Base-by-base conservation (phyloP, 805 yeast genomes). In the Spathaspora boniae region DNA sequence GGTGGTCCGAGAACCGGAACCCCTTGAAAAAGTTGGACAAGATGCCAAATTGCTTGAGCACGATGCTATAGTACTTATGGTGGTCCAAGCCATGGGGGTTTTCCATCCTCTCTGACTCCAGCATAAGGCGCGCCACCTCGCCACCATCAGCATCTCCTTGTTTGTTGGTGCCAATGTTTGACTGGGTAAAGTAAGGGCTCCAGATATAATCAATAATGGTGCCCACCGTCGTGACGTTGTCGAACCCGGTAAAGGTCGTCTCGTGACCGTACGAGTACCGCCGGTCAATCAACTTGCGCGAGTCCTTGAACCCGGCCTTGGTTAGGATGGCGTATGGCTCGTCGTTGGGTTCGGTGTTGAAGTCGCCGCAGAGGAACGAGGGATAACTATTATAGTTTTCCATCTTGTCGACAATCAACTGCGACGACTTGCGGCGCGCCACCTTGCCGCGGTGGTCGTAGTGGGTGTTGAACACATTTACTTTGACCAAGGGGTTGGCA, bases 191-290 rank as follows among this genome's bases (percentile, higher is more conserved):
- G 32, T 42, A 43, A 5, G 68, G 64, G 2, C 65, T 55, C 73
- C 74, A 72, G 20, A 72, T 61, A 39, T 68, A 70, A 44, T 72
- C 77, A 31, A 72, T 72, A 21, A 60, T 60, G 14, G 52, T 39
- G 16, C 34, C 36, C 23, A 42, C 51, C 41, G 55, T 63, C 30
- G 51, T 26, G 9, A 42, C 49, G 12, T 45, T 50, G 39, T 61
- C 60, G 44, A 74, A 76, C 3, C 80, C 80, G 0, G 80, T 72
- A 41, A 62, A 74, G 0, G 80, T 75, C 16, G 58, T 42, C 15
- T 43, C 42, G 38, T 60, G 62, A 0, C 80, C 80, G 43, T 74
- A 76, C 19, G 43, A 42, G 31, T 44, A 51, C 3, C 42, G 35
- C 1, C 46, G 28, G 26, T 53, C 53, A 9, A 51, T 53, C 33